These are phyloP conservation scores for Blastocystis hominis DNA, from an alignment of 352 stramenopile genomes.

Conservation along the genomic window DNA sequence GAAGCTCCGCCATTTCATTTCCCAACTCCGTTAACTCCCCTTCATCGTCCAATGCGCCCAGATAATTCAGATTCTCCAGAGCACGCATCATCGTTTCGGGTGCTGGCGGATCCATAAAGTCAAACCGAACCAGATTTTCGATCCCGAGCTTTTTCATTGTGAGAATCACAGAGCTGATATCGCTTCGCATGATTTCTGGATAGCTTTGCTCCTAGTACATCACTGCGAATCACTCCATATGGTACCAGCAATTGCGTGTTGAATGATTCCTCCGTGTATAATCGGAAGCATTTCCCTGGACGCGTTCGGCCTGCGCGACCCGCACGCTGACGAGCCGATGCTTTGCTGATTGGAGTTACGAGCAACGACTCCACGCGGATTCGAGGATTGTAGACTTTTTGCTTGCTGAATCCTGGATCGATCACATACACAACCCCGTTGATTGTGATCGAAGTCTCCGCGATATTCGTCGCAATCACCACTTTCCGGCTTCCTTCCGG, in stretches of 20 bases:
- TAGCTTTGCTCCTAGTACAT: conserved; percentile 81
- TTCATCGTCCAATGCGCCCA: conserved; percentile 92
- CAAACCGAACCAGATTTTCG: conserved; percentile 93
- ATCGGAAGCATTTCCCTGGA: conserved; percentile 90
- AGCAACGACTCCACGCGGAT: conserved; percentile 95
- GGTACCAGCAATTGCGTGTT: conserved; percentile 77
- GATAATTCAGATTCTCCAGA: conserved; percentile 93
- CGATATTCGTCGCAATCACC: conserved; percentile 97
- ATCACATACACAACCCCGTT: conserved; percentile 99
- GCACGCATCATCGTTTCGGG: conserved; percentile 94
- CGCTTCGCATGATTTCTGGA: conserved; percentile 91
- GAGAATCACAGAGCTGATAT: conserved; percentile 88
- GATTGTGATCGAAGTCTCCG: conserved; percentile 98
- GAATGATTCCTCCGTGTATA: conserved; percentile 96
- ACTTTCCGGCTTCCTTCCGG: conserved; percentile 77
- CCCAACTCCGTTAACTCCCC: conserved; percentile 83
- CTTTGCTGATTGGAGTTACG: conserved; percentile 89
- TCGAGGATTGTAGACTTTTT: conserved; percentile 98
- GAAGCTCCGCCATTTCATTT: conserved; percentile 86
- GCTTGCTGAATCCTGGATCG: conserved; percentile 96
- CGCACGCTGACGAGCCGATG: conserved; percentile 77
- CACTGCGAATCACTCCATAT: conserved; percentile 63
- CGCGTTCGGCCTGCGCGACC: conserved; percentile 85
- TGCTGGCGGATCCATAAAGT: conserved; percentile 97
- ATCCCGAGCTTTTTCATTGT: conserved; percentile 95